phyloP scores from a whole-genome alignment of 192 early-diverging fungal species.

The Chytriomyces sp. region DNA sequence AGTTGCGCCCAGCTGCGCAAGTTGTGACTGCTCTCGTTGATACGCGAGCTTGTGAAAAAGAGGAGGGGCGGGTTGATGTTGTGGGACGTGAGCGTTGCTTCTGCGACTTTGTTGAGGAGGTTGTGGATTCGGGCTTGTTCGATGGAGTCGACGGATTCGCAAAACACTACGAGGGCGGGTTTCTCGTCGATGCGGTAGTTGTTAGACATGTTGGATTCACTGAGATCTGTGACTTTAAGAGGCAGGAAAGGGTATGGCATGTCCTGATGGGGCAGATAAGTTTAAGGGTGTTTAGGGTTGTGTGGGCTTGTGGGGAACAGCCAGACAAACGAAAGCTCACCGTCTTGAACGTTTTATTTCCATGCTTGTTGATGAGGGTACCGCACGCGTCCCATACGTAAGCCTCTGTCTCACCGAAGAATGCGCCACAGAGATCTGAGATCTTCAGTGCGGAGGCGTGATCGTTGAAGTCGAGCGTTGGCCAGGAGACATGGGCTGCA shows the following conservation, averaged over 20 bases:
- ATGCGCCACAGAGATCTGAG: background rate
- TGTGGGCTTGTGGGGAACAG: background rate
- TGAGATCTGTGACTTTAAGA: background rate
- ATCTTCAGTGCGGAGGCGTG: background rate
- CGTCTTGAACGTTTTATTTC: background rate
- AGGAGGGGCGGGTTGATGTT: background rate
- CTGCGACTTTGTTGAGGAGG: background rate
- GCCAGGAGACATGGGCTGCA: background rate
- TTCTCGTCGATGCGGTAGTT: background rate
- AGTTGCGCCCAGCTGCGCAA: background rate
- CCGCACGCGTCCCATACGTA: background rate
- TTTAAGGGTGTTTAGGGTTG: too few relatives aligned
- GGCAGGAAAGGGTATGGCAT: background rate
- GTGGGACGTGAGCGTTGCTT: background rate
- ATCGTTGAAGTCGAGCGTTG: background rate
- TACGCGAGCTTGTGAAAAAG: background rate
- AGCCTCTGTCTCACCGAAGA: background rate
- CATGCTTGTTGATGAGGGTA: background rate
- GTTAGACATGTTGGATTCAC: constrained; percentile 3
- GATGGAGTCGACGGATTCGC: background rate
- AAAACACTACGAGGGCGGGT: constrained; percentile 1
- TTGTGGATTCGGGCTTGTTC: background rate
- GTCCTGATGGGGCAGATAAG: background rate
- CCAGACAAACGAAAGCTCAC: background rate
- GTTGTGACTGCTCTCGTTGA: background rate